phyloP scores from a whole-genome alignment of 495 filamentous ascomycete genomes.

The Podospora bellae-mahoneyi region DNA sequence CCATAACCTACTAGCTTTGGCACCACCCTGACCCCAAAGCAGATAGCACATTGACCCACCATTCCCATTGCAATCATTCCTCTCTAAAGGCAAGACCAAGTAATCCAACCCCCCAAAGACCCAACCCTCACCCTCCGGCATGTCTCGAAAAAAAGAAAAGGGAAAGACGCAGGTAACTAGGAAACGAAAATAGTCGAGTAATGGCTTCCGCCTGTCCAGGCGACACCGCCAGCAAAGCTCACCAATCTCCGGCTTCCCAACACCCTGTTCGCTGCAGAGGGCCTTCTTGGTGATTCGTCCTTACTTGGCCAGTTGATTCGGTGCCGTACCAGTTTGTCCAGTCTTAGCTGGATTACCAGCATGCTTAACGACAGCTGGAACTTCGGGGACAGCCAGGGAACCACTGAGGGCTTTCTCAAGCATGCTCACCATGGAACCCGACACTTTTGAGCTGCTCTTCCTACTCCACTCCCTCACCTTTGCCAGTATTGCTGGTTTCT shows the following conservation, averaged over 20 bases:
- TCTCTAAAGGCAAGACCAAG: too few species aligned
- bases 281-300: background rate
- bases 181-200: too few species aligned
- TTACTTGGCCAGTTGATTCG: background rate
- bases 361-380: background rate
- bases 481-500: conserved; percentile 9
- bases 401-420: background rate
- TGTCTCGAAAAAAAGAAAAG: too few species aligned
- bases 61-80: too few species aligned
- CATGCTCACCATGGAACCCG: background rate
- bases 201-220: background rate
- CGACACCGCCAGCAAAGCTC: background rate
- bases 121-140: too few species aligned
- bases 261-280: background rate
- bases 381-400: background rate
- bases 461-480: conserved; percentile 18
- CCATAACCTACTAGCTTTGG: too few species aligned
- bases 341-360: too few species aligned
- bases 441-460: background rate
- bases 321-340: background rate
- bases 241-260: background rate
- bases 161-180: too few species aligned
- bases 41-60: too few species aligned
- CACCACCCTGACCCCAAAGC: too few species aligned
- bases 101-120: too few species aligned